A percentile compares a stretch with the other conserved stretches of the same genome.
Conservation (phyloP, 108 stramenopile genomes). For the Epipyxis sp. region DNA sequence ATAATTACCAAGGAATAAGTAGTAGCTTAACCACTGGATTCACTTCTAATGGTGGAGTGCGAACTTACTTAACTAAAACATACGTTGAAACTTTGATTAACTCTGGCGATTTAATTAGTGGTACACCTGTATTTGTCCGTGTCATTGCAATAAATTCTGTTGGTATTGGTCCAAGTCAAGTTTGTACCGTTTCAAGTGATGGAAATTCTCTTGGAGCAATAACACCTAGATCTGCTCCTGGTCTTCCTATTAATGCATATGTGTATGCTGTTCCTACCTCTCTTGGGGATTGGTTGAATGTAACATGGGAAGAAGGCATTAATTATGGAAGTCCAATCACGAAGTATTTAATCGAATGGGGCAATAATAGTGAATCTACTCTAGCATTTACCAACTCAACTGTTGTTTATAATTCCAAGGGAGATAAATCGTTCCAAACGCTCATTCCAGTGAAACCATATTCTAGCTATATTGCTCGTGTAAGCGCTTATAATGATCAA, state of each 20-base stretch:
- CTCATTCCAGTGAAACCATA: not conserved
- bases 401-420: not conserved
- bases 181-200: conserved; percentile 23
- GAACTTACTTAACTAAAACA: not conserved
- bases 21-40: not conserved
- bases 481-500: conserved; percentile 25
- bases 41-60: not conserved
- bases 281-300: not conserved
- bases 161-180: conserved; percentile 22
- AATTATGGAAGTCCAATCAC: not conserved
- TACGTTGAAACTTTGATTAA: not conserved
- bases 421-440: not conserved
- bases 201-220: conserved; percentile 24
- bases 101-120: not conserved
- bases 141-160: conserved; percentile 18
- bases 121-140: conserved; percentile 4
- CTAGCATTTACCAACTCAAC: not conserved
- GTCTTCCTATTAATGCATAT: conserved; percentile 1
- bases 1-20: not conserved
- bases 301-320: conserved; percentile 9
- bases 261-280: conserved; percentile 23
- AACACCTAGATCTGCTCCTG: conserved; percentile 17
- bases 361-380: conserved; percentile 7
- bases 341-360: conserved; percentile 12
- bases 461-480: conserved; percentile 7